These are phyloP conservation scores for Phytopythium oedochilum DNA, from an alignment of 352 stramenopile genomes.

Conservation along the genomic window DNA sequence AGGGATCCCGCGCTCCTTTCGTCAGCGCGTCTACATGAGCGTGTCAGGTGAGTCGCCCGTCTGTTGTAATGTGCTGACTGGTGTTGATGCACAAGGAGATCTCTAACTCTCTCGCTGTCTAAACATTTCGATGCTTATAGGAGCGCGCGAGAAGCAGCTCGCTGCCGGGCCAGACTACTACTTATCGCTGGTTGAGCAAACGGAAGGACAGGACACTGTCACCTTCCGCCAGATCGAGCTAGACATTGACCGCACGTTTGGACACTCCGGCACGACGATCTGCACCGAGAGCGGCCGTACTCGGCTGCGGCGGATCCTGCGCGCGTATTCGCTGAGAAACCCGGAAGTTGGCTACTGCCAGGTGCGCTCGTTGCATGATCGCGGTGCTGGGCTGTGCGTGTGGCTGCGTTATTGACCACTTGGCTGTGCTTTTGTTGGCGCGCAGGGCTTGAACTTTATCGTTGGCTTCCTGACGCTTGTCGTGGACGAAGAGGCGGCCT, in stretches of 20 bases:
- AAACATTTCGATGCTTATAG: conserved; percentile 3
- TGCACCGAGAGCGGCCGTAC: conserved; percentile 44
- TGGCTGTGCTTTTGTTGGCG: not conserved
- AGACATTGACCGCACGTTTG: conserved; percentile 85
- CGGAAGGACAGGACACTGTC: conserved; percentile 35
- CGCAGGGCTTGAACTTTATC: conserved; percentile 84
- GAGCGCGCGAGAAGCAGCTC: conserved; percentile 48
- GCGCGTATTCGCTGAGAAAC: conserved; percentile 79
- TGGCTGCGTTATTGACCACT: no score
- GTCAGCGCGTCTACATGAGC: conserved; percentile 67
- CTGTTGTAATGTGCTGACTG: no score
- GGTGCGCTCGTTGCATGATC: conserved; percentile 12
- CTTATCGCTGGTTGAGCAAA: conserved; percentile 33
- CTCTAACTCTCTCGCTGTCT: not conserved
- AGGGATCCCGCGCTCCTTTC: conserved; percentile 60
- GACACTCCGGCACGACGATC: conserved; percentile 62
- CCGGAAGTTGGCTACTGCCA: conserved; percentile 83
- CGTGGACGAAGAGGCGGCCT: conserved; percentile 83
- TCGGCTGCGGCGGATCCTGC: conserved; percentile 63
- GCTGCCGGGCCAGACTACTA: conserved; percentile 51
- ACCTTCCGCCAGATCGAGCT: conserved; percentile 83
- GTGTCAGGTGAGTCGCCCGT: conserved; percentile 30
- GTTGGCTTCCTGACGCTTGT: conserved; percentile 80
- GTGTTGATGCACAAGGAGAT: no score
- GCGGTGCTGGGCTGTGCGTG: not conserved